Base-by-base conservation (phyloP, 345 rosid species). In the Citrus cavaleriei region DNA sequence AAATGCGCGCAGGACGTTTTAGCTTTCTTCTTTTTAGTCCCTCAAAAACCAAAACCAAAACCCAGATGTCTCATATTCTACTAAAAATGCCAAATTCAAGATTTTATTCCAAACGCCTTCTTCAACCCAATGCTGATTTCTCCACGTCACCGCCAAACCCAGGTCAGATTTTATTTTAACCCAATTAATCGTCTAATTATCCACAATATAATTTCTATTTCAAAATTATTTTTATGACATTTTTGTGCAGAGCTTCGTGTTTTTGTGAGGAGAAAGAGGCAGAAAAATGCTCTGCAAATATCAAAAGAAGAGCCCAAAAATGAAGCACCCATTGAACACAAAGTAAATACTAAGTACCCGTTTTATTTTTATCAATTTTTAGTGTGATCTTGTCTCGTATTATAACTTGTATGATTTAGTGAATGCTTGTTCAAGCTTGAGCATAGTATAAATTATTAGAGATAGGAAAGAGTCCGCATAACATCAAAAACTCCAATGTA, bases 181-280 rank as follows among this genome's bases (percentile, higher is more conserved):
- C 21, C 22, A 54, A 18, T 54, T 54, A 8, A 54, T 54, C 6
- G 5, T 10, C 3, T 46, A 54, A 51, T 54, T 54, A 54, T 54
- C 19, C 58, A 14, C 21, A 54, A 54, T 54, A 54, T 5, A 54
- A 18, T 54, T 18, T 54, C 22, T 54, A 37, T 70, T 42, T 37
- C 22, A 66, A 30, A 70, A 79, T 68, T 67, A 49, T 77, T 38
- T 67, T 46, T 77, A 64, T 78, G 82, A 28, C 37, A 73, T 75
- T 79, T 63, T 81, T 55, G n/a, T 22, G 78, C 88, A 61, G 83
- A 81, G 78, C 28, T 76, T 72, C 91, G 89, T 37, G 92, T 86
- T 65, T 87, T 83, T 82, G 83, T 69, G 64, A 88, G 97, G 89
- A 91, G 82, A 81, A 92, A 85, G 83, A 88, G 88, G 80, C 84